phyloP scores from a whole-genome alignment of 306 rosid species.

The Urtica urens region DNA sequence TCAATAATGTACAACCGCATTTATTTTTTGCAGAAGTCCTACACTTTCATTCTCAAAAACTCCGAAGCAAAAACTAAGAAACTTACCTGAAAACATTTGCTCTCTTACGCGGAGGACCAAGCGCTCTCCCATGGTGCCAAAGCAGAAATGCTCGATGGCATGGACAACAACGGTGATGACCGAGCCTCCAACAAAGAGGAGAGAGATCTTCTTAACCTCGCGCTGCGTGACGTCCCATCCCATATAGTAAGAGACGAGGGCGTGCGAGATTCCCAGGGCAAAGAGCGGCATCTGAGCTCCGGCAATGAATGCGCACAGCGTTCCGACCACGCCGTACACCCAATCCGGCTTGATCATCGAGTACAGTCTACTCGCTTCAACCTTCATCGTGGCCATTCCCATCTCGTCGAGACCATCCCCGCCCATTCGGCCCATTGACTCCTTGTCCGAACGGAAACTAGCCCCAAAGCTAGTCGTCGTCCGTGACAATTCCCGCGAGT shows the following conservation, averaged over 20 bases:
- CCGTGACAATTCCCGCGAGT: constrained; percentile 64
- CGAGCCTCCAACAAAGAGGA: constrained; percentile 65
- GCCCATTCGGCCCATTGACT: constrained; percentile 45
- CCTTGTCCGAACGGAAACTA: constrained; percentile 88
- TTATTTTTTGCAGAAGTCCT: too few relatives aligned
- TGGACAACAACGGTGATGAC: constrained; percentile 62
- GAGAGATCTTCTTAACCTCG: constrained; percentile 55
- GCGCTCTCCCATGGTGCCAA: constrained; percentile 93
- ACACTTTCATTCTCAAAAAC: too few relatives aligned
- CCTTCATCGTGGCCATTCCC: constrained; percentile 41
- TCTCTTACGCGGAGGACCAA: constrained; percentile 88
- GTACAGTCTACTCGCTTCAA: constrained; percentile 54
- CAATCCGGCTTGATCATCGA: constrained; percentile 87
- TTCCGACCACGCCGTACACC: constrained; percentile 67
- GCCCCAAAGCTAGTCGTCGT: constrained; percentile 58
- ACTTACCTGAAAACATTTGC: constrained; percentile 73
- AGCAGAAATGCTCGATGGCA: constrained; percentile 73
- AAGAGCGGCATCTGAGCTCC: constrained; percentile 98
- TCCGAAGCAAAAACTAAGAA: constrained; percentile 3
- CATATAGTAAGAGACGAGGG: constrained; percentile 89
- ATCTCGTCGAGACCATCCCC: constrained; percentile 42
- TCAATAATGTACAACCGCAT: too few relatives aligned
- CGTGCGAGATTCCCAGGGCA: constrained; percentile 89
- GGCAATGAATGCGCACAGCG: constrained; percentile 64
- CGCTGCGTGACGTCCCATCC: constrained; percentile 82